Conservation (phyloP, 805 yeast species). For the Metschnikowia kunwiensis region DNA sequence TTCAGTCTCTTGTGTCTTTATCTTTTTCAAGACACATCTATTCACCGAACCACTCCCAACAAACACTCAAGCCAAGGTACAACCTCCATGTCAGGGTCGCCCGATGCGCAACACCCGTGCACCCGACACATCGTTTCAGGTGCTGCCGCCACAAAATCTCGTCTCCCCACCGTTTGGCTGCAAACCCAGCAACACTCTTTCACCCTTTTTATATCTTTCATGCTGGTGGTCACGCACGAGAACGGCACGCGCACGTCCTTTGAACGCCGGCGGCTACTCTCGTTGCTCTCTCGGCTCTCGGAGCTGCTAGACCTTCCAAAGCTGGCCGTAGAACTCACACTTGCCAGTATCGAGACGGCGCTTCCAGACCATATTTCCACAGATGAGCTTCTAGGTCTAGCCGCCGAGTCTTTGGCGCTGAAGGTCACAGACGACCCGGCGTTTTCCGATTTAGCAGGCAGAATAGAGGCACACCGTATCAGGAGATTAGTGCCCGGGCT, state of each 20-base stretch:
- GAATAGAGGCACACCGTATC: constrained; percentile 32
- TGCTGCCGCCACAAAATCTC: not conserved
- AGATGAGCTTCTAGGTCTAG: constrained; percentile 27
- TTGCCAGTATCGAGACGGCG: constrained; percentile 3
- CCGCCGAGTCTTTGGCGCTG: constrained; percentile 35
- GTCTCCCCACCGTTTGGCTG: not conserved
- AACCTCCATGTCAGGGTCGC: too few relatives aligned
- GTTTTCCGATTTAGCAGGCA: constrained; percentile 35
- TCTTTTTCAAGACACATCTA: too few relatives aligned
- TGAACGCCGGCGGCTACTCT: constrained; percentile 3
- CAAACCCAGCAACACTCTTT: not conserved
- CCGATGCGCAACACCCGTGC: not conserved
- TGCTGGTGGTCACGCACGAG: constrained; percentile 5
- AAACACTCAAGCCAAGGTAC: too few relatives aligned
- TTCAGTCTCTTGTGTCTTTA: too few relatives aligned
- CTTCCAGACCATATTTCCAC: constrained; percentile 13
- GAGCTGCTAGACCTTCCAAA: not conserved
- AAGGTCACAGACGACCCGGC: constrained; percentile 35
- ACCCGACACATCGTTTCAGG: too few relatives aligned
- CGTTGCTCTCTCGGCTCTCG: constrained; percentile 2
- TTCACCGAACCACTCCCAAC: too few relatives aligned
- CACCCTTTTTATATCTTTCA: not conserved
- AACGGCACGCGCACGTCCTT: constrained; percentile 1
- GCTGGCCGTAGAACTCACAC: not conserved
- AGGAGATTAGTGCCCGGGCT: constrained; percentile 19